Percentiles rank a stretch among this genome's conserved stretches.
Evolutionary conservation across 225 moss, liverwort and hornwort species (phyloP).

Genomic region (Rhytidiadelphus loreus): DNA sequence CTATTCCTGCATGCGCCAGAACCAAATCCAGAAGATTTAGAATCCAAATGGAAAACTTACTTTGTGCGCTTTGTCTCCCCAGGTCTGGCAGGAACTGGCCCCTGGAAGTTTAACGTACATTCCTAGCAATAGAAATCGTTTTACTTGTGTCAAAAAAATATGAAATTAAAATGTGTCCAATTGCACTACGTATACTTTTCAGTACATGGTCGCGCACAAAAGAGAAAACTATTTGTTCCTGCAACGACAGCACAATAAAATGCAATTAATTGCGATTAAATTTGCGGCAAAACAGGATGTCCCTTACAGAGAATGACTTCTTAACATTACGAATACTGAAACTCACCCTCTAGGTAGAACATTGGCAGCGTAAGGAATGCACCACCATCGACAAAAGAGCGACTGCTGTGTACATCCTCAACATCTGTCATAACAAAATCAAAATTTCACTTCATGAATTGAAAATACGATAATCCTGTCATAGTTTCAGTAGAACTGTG

Average conservation of each 20-base stretch:
- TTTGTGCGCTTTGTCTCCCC: background rate
- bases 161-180: background rate
- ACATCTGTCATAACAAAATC: constrained; percentile 48
- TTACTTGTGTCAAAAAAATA: background rate
- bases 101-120: background rate
- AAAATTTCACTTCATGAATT: background rate
- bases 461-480: background rate
- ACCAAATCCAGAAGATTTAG: background rate
- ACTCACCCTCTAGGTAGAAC: constrained; percentile 90
- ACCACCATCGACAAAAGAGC: constrained; percentile 71
- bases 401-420: constrained; percentile 54
- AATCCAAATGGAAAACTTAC: background rate
- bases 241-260: background rate
- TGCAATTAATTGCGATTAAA: background rate
- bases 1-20: constrained; percentile 49
- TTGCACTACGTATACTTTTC: background rate
- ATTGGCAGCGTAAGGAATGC: constrained; percentile 77
- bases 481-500: background rate
- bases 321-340: background rate
- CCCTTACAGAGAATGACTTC: background rate
- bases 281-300: background rate
- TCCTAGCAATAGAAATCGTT: background rate
- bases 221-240: background rate
- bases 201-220: background rate
- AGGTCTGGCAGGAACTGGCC: background rate